Evolutionary conservation across 2,329 filamentous ascomycete species (phyloP).

Genomic region (Penicillium sp.): DNA sequence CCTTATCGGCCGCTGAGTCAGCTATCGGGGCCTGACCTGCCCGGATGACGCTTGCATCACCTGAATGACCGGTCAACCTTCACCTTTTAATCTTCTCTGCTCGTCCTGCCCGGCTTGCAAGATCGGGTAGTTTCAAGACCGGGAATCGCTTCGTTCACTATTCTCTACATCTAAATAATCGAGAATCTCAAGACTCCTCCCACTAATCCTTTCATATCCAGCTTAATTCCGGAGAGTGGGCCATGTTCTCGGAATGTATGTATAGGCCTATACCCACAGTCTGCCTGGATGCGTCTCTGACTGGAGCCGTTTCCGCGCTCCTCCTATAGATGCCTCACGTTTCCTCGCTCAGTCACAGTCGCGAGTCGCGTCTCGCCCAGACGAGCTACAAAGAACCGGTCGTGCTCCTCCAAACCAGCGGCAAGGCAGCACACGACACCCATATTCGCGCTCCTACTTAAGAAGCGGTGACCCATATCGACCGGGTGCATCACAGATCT

Average conservation of each 20-base stretch:
- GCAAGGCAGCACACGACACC: conserved; percentile 54
- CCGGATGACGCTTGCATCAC: conserved; percentile 45
- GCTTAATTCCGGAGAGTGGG: conserved; percentile 31
- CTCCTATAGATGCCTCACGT: conserved; percentile 80
- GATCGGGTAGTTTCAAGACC: conserved; percentile 5
- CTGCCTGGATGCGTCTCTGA: conserved; percentile 6
- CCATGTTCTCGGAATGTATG: conserved; percentile 92
- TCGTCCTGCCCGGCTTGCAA: conserved; percentile 1
- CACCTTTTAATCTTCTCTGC: background rate
- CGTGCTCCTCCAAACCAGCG: conserved; percentile 56
- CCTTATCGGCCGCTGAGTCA: conserved; percentile 40
- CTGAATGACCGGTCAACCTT: conserved; percentile 24
- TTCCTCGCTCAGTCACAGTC: conserved; percentile 98
- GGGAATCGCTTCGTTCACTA: background rate
- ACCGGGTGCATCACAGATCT: conserved; percentile 71
- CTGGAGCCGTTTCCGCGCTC: conserved; percentile 19
- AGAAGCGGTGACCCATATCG: conserved; percentile 79
- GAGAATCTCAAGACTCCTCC: background rate
- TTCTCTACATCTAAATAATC: background rate
- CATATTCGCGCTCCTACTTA: conserved; percentile 57
- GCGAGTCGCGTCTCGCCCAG: conserved; percentile 75
- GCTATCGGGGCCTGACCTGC: conserved; percentile 42
- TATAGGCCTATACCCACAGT: conserved; percentile 10
- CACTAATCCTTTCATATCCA: conserved; percentile 14
- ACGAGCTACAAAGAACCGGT: conserved; percentile 55